Evolutionary conservation across 495 filamentous ascomycete genomes (phyloP), one percentile per base, ranked within the genome.

Genomic region (Elaphomyces granulatus): DNA sequence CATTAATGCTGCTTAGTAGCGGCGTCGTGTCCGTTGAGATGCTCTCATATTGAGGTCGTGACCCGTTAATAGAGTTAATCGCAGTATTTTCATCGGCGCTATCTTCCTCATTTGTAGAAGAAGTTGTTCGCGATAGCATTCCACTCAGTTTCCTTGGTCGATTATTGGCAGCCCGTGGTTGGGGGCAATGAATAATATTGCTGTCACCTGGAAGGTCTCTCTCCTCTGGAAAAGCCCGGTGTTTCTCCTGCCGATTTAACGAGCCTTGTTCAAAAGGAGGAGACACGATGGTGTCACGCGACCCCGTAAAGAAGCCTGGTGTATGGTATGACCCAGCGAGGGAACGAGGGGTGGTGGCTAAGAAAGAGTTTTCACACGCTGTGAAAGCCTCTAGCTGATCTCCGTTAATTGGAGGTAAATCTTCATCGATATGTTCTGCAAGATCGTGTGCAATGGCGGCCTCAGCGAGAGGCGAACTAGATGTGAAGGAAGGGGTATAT

Each of bases 151-250:
- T 54, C 37, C 53, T 59, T 36, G 52, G 47, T 12, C 56, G 32
- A 26, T 54, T 50, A 14, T 43, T 42, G 2, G 35, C 16, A 7
- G 54, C 9, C 4, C 49, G 47, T 8, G 38, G 38, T 43, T 63
- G 59, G 3, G 62, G 59, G 49, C 77, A 72, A 46, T 80, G 78
- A 10, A 86, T 70, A 41, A 90, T 54, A 49, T 80, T 64, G 50
- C 88, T 90, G 49, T 93, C 85, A 37, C 78, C 66, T 19, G 93
- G 55, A 32, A 94, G 59, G 42, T 77, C 75, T 38, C 80, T 66
- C 56, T 90, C 85, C 36, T 87, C 81, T 17, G 73, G 61, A 15
- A 78, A 69, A n/a, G 73, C 75, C 31, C 72, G 64, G 32, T 74
- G 64, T 10, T 68, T 67, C 41, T 88, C 81, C 19, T 69, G 66